Conservation (phyloP, 306 rosid genomes). For the Citrullus amarus region DNA sequence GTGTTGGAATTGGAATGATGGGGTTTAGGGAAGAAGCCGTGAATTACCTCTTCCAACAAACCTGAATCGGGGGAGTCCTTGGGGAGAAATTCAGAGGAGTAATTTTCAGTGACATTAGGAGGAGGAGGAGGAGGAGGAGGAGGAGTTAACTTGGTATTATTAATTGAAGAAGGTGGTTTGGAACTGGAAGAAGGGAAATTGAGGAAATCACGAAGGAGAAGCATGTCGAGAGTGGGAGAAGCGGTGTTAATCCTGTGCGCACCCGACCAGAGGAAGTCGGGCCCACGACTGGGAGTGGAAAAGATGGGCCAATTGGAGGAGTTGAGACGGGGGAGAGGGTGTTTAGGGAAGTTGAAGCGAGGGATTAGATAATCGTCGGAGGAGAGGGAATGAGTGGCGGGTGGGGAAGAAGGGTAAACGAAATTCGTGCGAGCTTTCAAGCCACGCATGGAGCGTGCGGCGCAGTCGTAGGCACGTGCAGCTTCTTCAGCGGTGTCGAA, state of each 20-base stretch:
- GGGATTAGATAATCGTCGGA: background rate
- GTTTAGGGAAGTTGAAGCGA: background rate
- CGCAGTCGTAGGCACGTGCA: constrained; percentile 6
- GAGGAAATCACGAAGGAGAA: constrained; percentile 40
- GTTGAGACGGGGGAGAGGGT: background rate
- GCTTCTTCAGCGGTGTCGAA: constrained; percentile 73
- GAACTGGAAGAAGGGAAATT: constrained; percentile 14
- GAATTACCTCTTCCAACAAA: background rate
- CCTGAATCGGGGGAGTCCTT: constrained; percentile 2
- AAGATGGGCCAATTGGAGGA: background rate
- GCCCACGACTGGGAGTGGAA: background rate
- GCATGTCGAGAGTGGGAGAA: constrained; percentile 27
- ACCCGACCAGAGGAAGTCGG: background rate
- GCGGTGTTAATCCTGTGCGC: constrained; percentile 8
- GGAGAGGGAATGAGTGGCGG: background rate
- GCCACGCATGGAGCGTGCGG: constrained; percentile 5
- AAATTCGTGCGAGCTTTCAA: constrained; percentile 1
- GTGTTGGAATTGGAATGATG: background rate
- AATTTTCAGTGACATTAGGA: background rate
- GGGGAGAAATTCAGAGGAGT: constrained; percentile 1
- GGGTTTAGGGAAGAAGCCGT: background rate
- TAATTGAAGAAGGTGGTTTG: background rate
- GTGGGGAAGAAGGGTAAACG: background rate
- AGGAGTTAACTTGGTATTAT: background rate
- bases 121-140: background rate